A percentile compares a stretch with the other conserved stretches of the same genome.
These are phyloP conservation scores for Wickerhamiella azymoides DNA, from an alignment of 805 yeast species.

Conservation along the genomic window DNA sequence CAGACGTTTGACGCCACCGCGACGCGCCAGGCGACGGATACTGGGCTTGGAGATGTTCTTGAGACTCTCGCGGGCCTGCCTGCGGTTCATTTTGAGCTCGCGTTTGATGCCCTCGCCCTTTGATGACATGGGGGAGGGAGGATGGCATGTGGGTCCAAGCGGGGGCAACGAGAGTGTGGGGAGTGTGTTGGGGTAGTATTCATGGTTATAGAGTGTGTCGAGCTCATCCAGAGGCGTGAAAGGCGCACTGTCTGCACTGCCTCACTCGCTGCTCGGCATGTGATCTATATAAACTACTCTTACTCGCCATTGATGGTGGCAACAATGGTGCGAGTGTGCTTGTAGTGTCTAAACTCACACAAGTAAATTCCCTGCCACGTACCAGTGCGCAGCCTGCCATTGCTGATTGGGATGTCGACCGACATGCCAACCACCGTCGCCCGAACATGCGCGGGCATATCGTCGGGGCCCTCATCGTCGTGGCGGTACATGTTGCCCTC, in stretches of 20 bases:
- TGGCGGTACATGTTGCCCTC: conserved; percentile 46
- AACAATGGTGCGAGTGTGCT: conserved; percentile 50
- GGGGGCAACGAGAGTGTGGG: no score
- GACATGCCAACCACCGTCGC: conserved; percentile 46
- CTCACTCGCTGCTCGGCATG: no score
- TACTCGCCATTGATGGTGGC: conserved; percentile 60
- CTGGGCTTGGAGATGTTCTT: conserved; percentile 99
- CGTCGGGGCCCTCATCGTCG: conserved; percentile 65
- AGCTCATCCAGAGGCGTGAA: no score
- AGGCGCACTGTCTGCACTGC: no score
- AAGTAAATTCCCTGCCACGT: conserved; percentile 81
- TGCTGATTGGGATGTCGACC: conserved; percentile 50
- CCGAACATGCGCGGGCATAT: conserved; percentile 73
- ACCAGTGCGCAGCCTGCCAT: conserved; percentile 57
- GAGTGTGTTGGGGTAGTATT: no score
- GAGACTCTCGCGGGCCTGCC: conserved; percentile 71
- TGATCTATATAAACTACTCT: background rate
- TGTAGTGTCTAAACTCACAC: conserved; percentile 54
- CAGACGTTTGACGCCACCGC: conserved; percentile 99
- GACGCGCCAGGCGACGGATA: conserved; percentile 98
- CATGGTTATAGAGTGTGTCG: no score
- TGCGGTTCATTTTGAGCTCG: background rate
- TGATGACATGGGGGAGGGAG: background rate
- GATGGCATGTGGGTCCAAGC: no score
- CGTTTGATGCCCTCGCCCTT: background rate